Evolutionary conservation across 108 stramenopile genomes (phyloP), one percentile per base, ranked within the genome.

Genomic region (Schizochytrium sp.): DNA sequence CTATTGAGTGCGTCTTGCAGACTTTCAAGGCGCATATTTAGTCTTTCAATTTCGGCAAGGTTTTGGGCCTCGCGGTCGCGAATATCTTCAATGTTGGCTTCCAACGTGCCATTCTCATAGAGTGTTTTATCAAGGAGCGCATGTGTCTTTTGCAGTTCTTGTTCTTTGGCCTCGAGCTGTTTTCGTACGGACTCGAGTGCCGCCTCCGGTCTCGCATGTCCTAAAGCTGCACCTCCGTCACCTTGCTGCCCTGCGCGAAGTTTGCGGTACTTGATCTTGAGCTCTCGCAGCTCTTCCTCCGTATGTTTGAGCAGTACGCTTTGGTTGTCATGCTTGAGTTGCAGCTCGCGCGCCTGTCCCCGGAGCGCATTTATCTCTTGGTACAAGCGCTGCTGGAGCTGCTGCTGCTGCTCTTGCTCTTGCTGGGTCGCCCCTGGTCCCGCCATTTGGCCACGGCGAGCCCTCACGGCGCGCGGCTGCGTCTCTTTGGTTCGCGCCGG

Each of bases 251-350:
- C 76, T 12, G 23, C 76, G n/a, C 76, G 76, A 12, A 53, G 48
- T 34, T 83, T 83, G 48, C 76, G 45, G 51, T 83, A 83, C 51
- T 83, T 83, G 51, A 83, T 55, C 51, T 83, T 83, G 76, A 83
- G 23, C 19, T 55, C 76, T 6, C 51, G 45, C 51, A 83, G 76
- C 18, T 83, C 76, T 12, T 83, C 76, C 76, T 83, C 76, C 10
- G 76, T 83, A 18, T 83, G 48, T 23, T 83, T 83, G 23, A 53
- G 76, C 19, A 83, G 51, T 12, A 83, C 23, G 76, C 76, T 53
- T 34, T 83, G 76, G 28, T 53, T 83, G 18, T 83, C 76, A 23
- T 53, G 28, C 51, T 83, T 83, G 45, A 83, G 76, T 45, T 83
- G 76, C 51, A 83, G 76, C 76, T 83, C 76, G 0, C 76, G 76